Conservation (phyloP, 805 yeast species). For the Monosporozyma servazzii region DNA sequence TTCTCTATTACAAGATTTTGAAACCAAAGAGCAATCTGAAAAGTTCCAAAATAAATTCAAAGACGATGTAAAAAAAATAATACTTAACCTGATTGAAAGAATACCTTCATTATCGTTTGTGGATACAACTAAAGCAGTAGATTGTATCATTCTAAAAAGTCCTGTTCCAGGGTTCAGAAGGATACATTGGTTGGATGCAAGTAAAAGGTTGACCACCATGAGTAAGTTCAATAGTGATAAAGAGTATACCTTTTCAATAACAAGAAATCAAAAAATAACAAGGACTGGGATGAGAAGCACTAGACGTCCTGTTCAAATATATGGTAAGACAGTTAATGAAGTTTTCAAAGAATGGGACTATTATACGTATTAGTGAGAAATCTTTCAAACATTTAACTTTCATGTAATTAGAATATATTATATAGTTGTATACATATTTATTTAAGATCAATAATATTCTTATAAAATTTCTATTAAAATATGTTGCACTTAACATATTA, state of each 20-base stretch:
- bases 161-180: conserved; percentile 27
- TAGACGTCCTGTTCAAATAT: conserved; percentile 21
- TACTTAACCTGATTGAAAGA: conserved; percentile 12
- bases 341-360: conserved; percentile 27
- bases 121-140: conserved; percentile 16
- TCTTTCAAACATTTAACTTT: background rate
- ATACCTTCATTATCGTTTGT: conserved; percentile 18
- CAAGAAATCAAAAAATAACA: conserved; percentile 13
- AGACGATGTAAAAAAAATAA: conserved; percentile 8
- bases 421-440: background rate
- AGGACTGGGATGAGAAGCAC: conserved; percentile 23
- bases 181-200: conserved; percentile 28
- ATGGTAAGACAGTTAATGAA: conserved; percentile 15
- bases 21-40: conserved; percentile 11
- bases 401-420: background rate
- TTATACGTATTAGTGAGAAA: conserved; percentile 1
- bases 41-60: conserved; percentile 13
- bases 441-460: background rate
- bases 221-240: conserved; percentile 19
- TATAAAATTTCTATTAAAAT: background rate
- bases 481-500: background rate
- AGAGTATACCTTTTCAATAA: conserved; percentile 16
- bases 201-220: conserved; percentile 17
- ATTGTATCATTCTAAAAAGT: conserved; percentile 20
- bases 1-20: conserved; percentile 16